phyloP scores from a whole-genome alignment of 2,329 filamentous ascomycete species.

The Gliomastix tumulicola region DNA sequence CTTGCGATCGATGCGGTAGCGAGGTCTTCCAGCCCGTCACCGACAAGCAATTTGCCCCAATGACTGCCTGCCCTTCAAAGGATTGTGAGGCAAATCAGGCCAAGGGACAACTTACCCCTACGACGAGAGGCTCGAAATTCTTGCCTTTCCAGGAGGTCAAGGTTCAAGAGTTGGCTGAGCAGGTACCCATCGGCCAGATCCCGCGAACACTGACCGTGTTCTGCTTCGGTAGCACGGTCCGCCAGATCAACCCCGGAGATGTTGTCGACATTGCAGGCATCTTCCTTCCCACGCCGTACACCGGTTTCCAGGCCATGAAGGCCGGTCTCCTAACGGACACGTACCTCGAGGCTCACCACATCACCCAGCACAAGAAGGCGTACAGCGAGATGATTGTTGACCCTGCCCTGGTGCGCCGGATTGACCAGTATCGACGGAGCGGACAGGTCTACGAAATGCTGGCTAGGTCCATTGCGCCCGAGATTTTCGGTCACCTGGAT shows the following conservation, averaged over 20 bases:
- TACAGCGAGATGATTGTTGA: conserved; percentile 91
- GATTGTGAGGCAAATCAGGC: conserved; percentile 87
- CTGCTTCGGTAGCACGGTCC: conserved; percentile 79
- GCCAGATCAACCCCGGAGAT: conserved; percentile 88
- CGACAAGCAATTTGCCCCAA: conserved; percentile 82
- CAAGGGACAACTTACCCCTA: conserved; percentile 89
- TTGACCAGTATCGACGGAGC: conserved; percentile 76
- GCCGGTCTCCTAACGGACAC: conserved; percentile 96
- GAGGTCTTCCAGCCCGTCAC: conserved; percentile 97
- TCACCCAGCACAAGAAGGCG: conserved; percentile 95
- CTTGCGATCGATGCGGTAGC: conserved; percentile 90
- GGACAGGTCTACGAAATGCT: conserved; percentile 95
- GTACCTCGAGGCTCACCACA: conserved; percentile 88
- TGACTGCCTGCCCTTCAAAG: conserved; percentile 80
- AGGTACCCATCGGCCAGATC: conserved; percentile 96
- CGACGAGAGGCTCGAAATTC: conserved; percentile 94
- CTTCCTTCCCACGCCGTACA: conserved; percentile 95
- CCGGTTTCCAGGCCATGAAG: conserved; percentile 96
- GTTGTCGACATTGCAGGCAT: conserved; percentile 91
- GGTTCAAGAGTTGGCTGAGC: conserved; percentile 98
- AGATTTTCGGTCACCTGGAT: conserved; percentile 93
- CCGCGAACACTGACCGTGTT: conserved; percentile 84
- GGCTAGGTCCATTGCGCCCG: conserved; percentile 90
- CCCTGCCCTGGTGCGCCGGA: conserved; percentile 69
- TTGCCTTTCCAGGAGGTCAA: conserved; percentile 97